Evolutionary conservation across 2,329 filamentous ascomycete species (phyloP), one percentile per base, ranked within the genome.

Genomic region (Colletotrichum zoysiae): DNA sequence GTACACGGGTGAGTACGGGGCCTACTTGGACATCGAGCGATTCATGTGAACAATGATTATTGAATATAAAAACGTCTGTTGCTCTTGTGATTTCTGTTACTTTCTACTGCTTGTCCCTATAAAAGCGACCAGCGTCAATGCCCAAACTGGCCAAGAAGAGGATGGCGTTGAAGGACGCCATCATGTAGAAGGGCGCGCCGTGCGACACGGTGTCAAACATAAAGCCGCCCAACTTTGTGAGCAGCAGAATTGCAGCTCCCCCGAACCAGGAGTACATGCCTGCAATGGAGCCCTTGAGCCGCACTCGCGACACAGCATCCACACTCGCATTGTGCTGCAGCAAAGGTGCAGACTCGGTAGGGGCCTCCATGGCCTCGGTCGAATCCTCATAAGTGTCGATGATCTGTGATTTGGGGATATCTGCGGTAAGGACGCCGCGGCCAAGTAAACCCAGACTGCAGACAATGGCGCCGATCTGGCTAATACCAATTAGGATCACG

Each of bases 391-490:
- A 51, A 9, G 75, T 76, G 59, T 77, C 77, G 35, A 81, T 73
- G 2, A 65, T 74, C 60, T 58, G 82, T 75, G 44, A 77, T 77
- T 42, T 68, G 23, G 78, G 78, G 5, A 84, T 75, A 58, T 88
- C 86, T 1, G 82, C 84, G 6, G 84, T 83, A 30, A 97, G 85
- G 30, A 98, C 92, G 5, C 95, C 95, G 20, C 90, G 90, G 48
- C 94, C 94, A 3, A 99, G 87, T 0, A 96, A 90, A 0, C 93
- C 95, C n/a, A 99, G 87, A 74, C 94, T 97, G 83, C 95, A 98
- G 0, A 99, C 96, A 71, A 99, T 98, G 14, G 95, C 93, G 2
- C 95, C 96, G 73, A 99, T 98, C 81, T 99, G 96, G 77, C 94
- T 97, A 78, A 97, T 89, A 18, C 96, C 96, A 50, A 98, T 90